These are phyloP conservation scores for Puccinia hordei DNA, from an alignment of 1,284 basidiomycete species.

Conservation along the genomic window DNA sequence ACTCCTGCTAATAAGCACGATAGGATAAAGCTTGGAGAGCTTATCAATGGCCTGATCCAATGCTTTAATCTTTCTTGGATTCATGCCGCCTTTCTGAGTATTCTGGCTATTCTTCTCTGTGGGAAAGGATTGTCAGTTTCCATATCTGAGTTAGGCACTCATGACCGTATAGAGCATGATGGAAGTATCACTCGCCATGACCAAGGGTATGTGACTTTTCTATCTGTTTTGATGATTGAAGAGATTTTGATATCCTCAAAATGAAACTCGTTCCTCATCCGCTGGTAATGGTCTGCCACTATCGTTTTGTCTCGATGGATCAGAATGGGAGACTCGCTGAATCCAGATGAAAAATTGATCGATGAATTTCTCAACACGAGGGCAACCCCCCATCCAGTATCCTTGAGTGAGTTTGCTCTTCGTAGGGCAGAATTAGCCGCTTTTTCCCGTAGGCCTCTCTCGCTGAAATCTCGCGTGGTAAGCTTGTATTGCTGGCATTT, in stretches of 20 bases:
- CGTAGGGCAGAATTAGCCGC: constrained; percentile 25
- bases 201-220: constrained; percentile 5
- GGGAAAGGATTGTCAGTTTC: constrained; percentile 30
- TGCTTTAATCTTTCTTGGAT: constrained; percentile 20
- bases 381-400: constrained; percentile 10
- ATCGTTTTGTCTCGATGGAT: neutral
- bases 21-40: constrained; percentile 23
- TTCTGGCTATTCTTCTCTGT: constrained; percentile 13
- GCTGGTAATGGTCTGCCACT: neutral
- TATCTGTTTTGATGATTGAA: neutral
- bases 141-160: constrained; percentile 22
- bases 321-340: constrained; percentile 21
- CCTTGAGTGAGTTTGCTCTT: constrained; percentile 22
- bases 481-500: neutral
- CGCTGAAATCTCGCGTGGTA: constrained; percentile 24
- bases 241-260: neutral
- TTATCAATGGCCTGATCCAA: constrained; percentile 11
- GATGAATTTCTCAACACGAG: constrained; percentile 15
- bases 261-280: neutral
- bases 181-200: constrained; percentile 39
- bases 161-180: constrained; percentile 36
- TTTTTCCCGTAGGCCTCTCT: constrained; percentile 7
- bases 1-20: constrained; percentile 9
- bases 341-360: constrained; percentile 26
- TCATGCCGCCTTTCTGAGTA: constrained; percentile 32